A percentile compares a stretch with the other conserved stretches of the same genome.
These are phyloP conservation scores for Neocatenulostroma microsporum DNA, from an alignment of 2,329 filamentous ascomycete genomes.

Conservation along the genomic window DNA sequence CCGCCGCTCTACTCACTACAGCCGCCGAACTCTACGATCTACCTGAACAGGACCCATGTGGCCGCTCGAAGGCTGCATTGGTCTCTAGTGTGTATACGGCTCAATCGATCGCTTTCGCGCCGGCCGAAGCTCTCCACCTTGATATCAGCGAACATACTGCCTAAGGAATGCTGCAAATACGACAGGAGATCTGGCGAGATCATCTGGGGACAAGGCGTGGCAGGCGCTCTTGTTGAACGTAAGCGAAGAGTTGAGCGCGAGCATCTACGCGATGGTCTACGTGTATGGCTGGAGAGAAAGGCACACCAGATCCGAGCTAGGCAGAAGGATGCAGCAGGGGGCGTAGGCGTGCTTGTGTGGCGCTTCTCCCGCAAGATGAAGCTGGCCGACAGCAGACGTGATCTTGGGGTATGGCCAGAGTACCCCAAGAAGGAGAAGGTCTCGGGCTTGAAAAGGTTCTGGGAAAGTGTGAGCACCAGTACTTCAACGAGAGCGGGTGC, in stretches of 20 bases:
- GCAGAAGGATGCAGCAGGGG: conserved; percentile 31
- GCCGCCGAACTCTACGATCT: conserved; percentile 57
- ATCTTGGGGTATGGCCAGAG: conserved; percentile 6
- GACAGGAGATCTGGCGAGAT: conserved; percentile 28
- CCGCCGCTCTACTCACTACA: conserved; percentile 53
- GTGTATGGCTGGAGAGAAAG: conserved; percentile 52
- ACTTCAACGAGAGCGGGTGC: too few species aligned
- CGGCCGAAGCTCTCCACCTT: conserved; percentile 54
- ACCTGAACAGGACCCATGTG: conserved; percentile 58
- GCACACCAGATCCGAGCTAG: conserved; percentile 29
- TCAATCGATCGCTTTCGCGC: conserved; percentile 53
- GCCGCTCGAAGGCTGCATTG: conserved; percentile 57
- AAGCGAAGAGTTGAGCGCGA: conserved; percentile 59
- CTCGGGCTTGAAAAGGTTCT: conserved; percentile 52
- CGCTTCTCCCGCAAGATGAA: conserved; percentile 35
- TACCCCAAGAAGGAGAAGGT: conserved; percentile 33
- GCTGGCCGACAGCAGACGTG: conserved; percentile 28
- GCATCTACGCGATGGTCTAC: conserved; percentile 57
- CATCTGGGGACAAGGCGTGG: conserved; percentile 36
- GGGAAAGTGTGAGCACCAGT: conserved; percentile 48
- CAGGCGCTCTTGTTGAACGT: conserved; percentile 55
- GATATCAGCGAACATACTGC: conserved; percentile 57
- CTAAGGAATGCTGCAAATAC: conserved; percentile 49
- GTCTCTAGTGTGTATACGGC: conserved; percentile 57
- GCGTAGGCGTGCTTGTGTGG: conserved; percentile 35